phyloP scores from a whole-genome alignment of 441 rosid genomes.

The Rhodomyrtus psidioides region DNA sequence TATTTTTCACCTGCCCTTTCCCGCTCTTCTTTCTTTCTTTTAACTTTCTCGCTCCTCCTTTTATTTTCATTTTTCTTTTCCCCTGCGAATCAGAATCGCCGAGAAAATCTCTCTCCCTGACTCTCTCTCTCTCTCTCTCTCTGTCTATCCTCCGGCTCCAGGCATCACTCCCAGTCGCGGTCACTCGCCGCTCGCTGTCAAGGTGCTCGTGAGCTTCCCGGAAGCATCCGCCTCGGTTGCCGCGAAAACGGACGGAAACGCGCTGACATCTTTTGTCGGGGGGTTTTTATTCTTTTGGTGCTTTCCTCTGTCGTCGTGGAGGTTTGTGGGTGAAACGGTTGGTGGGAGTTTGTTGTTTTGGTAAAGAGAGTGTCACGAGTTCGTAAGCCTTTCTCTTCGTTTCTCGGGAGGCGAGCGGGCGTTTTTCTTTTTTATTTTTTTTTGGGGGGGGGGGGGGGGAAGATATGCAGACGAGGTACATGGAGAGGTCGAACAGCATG shows the following conservation, averaged over 20 bases:
- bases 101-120: neutral
- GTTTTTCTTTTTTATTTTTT: neutral
- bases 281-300: neutral
- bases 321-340: neutral
- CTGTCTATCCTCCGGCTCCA: neutral
- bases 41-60: neutral
- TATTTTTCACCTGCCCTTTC: neutral
- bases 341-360: neutral
- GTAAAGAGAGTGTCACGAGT: neutral
- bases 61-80: neutral
- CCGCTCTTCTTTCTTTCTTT: neutral
- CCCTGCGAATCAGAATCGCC: neutral
- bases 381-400: too few relatives aligned
- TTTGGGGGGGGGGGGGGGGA: too few relatives aligned
- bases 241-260: neutral
- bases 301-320: fast-evolving
- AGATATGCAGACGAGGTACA: slow-evolving; percentile 5
- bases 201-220: neutral
- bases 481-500: slow-evolving; percentile 6
- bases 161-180: neutral
- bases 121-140: neutral
- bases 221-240: neutral
- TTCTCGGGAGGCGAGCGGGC: neutral
- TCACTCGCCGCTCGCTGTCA: neutral
- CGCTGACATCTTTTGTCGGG: neutral